Base-by-base conservation (phyloP, 176 grass and related monocot genomes). In the Chloris gayana region DNA sequence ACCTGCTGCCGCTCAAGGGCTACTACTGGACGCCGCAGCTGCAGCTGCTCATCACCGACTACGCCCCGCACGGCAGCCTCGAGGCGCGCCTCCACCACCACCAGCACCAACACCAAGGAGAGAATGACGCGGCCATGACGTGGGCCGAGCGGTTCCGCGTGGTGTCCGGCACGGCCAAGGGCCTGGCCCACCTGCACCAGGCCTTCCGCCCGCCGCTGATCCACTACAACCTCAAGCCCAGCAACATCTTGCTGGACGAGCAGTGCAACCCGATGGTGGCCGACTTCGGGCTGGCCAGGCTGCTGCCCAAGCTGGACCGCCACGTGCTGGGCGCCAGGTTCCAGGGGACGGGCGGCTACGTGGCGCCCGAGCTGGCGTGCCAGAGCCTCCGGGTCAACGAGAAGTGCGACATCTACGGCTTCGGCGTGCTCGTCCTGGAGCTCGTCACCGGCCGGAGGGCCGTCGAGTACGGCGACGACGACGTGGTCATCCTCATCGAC, bases 21-120 rank as follows among this genome's bases (percentile, higher is more conserved):
- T 98, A 98, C 86, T 98, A 98, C 79, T 98, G 92, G 92, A 98
- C 92, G 69, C 88, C 92, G 31, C 84, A 95, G 78, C 80, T 98
- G 75, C 96, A 98, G 82, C 88, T 98, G 0, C 84, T 98, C 1
- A 84, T 98, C 14, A 86, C 90, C 2, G 96, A 98, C 81, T 93
- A 98, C 87, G 84, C 70, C 14, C 75, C 88, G 66, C 82, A 89
- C 79, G 96, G 96, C 46, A 95, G 92, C 82, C 84, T 98, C 3
- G 90, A 95, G 75, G 70, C 90, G 22, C 89, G 90, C 0, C 89
- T 98, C 41, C 90, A 95, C 68, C 8, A 24, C 41, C 50, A 22
- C 6, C 50, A 19, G 18, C 19, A 24, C 41, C 50, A 22, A 1
- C 50, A 19, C 5, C 19, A 49, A 17, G 29, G 4, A n/a, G n/a